Base-by-base conservation (phyloP, 2,329 filamentous ascomycete species). In the Ophiocordyceps unilateralis region DNA sequence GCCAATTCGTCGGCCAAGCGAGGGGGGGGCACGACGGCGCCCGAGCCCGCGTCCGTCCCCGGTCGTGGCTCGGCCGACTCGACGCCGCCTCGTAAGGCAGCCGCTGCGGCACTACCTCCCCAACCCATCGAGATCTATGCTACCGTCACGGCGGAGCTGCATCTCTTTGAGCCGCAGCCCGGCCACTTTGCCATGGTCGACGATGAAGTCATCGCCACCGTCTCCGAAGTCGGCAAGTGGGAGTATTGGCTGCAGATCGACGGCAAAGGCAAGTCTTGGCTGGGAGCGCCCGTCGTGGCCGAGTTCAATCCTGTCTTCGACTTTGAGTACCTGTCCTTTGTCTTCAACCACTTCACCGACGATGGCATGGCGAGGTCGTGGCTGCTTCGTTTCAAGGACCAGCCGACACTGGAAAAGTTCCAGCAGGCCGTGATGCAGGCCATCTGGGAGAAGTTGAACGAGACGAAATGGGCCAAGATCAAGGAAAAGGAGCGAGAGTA, bases 281-380 rank as follows among this genome's bases (percentile, higher is more conserved):
- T 98, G 2, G 87, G 87, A 20, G 84, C 93, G 49, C 74, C 81
- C 2, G 77, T 98, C 24, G 70, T 87, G 24, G 81, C 85, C 7
- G 91, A 98, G 52, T 86, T 96, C 61, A 96, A 96, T 53, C 91
- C 91, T 0, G 88, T 98, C 19, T 98, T 96, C 69, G 96, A 96
- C 64, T 96, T 95, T 51, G 91, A 98, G 60, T 96, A 89, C 54
- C 70, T 94, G n/a, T 96, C 89, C 0, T 96, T 96, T 59, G 95
- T 98, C 55, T 98, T 98, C 72, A 98, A 98, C 55, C 87, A 95
- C 58, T 96, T 94, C 58, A 75, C 82, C 14, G 73, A 80, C 30
- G 85, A 95, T 60, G 86, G 88, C 2, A 83, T 83, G 2, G 89
- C 91, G 5, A 93, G 88, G 59, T 98, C 91, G 1, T 98, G 91